Base-by-base conservation (phyloP, 1,139 yeast species). In the Pichia sp. region DNA sequence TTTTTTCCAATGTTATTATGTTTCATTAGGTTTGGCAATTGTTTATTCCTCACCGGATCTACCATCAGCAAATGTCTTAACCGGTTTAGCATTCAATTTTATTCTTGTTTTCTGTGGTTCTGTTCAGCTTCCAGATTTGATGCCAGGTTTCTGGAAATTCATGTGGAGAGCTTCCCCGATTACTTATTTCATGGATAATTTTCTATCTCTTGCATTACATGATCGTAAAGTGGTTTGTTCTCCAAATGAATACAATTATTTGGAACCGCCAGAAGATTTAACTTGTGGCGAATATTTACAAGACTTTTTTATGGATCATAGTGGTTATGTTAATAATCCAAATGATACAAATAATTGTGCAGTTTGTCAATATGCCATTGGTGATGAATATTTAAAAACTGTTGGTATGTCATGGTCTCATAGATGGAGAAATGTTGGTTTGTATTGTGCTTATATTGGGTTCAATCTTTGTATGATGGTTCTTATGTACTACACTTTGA, bases 141-240 rank as follows among this genome's bases (percentile, higher is more conserved):
- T 81, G 79, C 85, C 84, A 7, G 82, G 83, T 1, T 83, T 85
- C 66, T 83, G 83, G 83, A 51, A 49, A 33, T 86, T 84, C 68
- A 81, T 84, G 86, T 77, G 81, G 70, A 75, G 81, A 58, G 74
- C 75, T 2, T 78, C 85, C 7, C 90, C 92, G 27, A 75, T 78
- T 62, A 80, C 87, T 0, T 84, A 83, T 58, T 70, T 79, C 57
- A 72, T 83, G 52, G 79, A 78, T 45, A 81, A 80, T 40, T 65
- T 82, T 58, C 67, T 81, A 34, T 64, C 76, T 18, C 51, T 67
- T 5, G 67, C 80, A 47, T 64, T 82, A 30, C 84, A 82, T 50
- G 72, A 74, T 10, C 74, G 81, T 42, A 63, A 69, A 4, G 83
- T 84, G 18, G 57, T 54, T 11, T 85, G 94, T 64, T 59, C 71